phyloP scores from a whole-genome alignment of 1,139 yeast species.

The Kluyveromyces sp. region DNA sequence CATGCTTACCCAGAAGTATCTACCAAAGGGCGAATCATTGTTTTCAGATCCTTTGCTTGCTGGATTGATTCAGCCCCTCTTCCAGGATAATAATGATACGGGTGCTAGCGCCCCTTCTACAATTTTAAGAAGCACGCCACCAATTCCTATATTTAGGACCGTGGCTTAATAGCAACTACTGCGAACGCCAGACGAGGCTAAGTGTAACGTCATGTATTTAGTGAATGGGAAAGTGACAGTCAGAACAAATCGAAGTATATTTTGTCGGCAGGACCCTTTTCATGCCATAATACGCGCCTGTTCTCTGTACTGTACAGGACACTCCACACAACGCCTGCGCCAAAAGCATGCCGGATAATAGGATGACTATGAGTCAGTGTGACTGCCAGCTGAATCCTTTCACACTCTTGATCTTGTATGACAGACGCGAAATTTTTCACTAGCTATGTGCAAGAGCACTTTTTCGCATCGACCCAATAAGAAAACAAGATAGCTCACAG shows the following conservation, averaged over 20 bases:
- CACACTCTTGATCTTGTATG: too few species aligned
- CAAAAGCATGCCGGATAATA: background rate
- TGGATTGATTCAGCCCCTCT: slow-evolving; percentile 49
- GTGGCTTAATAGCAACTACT: slow-evolving; percentile 13
- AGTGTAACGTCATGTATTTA: background rate
- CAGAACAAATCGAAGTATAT: too few species aligned
- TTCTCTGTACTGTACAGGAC: too few species aligned
- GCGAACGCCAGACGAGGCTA: background rate
- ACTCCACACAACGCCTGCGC: too few species aligned
- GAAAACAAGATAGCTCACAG: background rate
- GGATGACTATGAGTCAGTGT: background rate
- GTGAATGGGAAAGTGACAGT: background rate
- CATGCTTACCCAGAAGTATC: slow-evolving; percentile 28
- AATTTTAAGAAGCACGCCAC: slow-evolving; percentile 25
- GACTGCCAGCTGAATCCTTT: too few species aligned
- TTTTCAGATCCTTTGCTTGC: slow-evolving; percentile 20
- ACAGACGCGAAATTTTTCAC: background rate
- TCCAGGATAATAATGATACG: slow-evolving; percentile 56
- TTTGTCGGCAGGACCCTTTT: too few species aligned
- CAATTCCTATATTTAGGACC: slow-evolving; percentile 24
- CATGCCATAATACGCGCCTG: too few species aligned
- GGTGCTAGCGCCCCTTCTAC: slow-evolving; percentile 37
- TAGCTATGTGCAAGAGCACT: background rate
- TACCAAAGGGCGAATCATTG: slow-evolving; percentile 20
- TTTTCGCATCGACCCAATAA: too few species aligned